Conservation (phyloP, 345 rosid genomes). For the Durio zibethinus region DNA sequence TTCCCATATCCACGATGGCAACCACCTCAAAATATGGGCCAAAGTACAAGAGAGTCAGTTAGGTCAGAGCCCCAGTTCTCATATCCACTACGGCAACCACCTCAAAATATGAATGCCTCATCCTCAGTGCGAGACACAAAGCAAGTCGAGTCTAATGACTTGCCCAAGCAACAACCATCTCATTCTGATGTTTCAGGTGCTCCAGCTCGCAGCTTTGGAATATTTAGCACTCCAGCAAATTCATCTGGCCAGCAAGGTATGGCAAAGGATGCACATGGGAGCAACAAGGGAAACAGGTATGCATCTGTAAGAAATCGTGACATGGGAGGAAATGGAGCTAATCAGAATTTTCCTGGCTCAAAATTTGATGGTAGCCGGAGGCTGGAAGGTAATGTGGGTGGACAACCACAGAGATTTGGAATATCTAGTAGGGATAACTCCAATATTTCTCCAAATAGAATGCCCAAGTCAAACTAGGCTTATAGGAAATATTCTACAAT, state of each 20-base stretch:
- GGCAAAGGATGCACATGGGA: neutral
- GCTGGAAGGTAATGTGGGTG: slow-evolving; percentile 6
- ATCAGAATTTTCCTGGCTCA: slow-evolving; percentile 1
- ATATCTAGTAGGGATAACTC: slow-evolving; percentile 28
- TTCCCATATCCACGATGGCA: slow-evolving; percentile 26
- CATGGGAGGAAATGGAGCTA: slow-evolving; percentile 11
- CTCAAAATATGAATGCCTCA: slow-evolving; percentile 16
- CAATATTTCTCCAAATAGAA: neutral
- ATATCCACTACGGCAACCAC: slow-evolving; percentile 22
- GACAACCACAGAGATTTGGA: slow-evolving; percentile 27
- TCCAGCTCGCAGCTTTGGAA: slow-evolving; percentile 45
- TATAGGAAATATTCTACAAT: neutral
- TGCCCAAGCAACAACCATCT: slow-evolving; percentile 25
- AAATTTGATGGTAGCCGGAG: slow-evolving; percentile 12
- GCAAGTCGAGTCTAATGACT: slow-evolving; percentile 22
- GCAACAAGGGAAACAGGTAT: slow-evolving; percentile 10
- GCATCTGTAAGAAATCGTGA: slow-evolving; percentile 5
- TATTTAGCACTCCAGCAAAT: slow-evolving; percentile 43
- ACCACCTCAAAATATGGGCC: slow-evolving; percentile 16
- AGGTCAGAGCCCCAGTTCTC: slow-evolving; percentile 32
- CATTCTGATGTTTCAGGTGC: slow-evolving; percentile 15
- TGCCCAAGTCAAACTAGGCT: neutral
- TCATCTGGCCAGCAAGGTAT: slow-evolving; percentile 20
- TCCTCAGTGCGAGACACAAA: slow-evolving; percentile 16
- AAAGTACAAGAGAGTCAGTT: slow-evolving; percentile 16